Evolutionary conservation across 768 basidiomycete genomes (phyloP).

Genomic region (Dentipellis sp.): DNA sequence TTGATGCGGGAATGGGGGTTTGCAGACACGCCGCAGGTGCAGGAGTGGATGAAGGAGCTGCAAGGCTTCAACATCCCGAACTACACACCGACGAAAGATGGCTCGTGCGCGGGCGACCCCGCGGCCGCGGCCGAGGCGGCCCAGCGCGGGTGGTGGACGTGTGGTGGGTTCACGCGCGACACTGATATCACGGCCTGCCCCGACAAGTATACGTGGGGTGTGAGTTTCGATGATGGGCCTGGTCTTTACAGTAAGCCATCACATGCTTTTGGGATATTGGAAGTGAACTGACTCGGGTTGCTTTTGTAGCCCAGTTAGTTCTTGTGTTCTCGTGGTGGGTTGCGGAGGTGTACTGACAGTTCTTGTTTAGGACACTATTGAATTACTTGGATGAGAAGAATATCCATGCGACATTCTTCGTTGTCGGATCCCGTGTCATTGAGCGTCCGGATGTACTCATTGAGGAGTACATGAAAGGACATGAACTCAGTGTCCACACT

Average conservation of each 20-base stretch:
- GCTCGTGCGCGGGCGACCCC: conserved; percentile 58
- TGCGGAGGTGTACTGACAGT: background rate
- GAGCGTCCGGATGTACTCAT: conserved; percentile 67
- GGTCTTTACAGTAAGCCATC: conserved; percentile 60
- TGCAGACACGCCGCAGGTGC: conserved; percentile 52
- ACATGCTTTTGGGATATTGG: background rate
- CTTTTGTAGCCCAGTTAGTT: conserved; percentile 39
- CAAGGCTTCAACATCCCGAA: conserved; percentile 62
- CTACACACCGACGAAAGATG: conserved; percentile 51
- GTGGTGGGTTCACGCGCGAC: conserved; percentile 55
- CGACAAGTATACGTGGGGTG: conserved; percentile 65
- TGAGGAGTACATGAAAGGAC: conserved; percentile 72
- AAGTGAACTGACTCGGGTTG: conserved; percentile 7
- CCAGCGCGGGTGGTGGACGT: conserved; percentile 87
- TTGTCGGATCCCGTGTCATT: conserved; percentile 78
- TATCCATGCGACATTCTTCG: conserved; percentile 82
- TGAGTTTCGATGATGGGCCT: conserved; percentile 87
- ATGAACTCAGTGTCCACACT: conserved; percentile 81
- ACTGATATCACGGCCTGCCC: conserved; percentile 63
- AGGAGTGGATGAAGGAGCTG: conserved; percentile 68
- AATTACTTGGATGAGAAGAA: conserved; percentile 57
- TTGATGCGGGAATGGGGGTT: no score
- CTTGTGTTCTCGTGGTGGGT: background rate
- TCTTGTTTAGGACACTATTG: conserved; percentile 46
- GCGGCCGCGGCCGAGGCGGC: conserved; percentile 44